Base-by-base conservation (phyloP, 306 rosid genomes). In the Castanospermum australe region DNA sequence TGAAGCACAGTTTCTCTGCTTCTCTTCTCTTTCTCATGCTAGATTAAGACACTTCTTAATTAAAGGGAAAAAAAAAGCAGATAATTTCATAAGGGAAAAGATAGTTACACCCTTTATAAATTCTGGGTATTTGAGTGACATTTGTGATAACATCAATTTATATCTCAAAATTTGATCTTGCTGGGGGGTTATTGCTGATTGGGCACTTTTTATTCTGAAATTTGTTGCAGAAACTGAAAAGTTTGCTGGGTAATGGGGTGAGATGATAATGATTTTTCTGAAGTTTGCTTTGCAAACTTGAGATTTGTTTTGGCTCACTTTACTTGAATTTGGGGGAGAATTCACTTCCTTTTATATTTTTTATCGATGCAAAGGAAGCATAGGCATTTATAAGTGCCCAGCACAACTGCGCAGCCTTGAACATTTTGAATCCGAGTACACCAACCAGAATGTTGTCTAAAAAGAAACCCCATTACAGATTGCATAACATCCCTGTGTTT, bases 371-470 rank as follows among this genome's bases (percentile, higher is more conserved):
- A 36, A 24, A 69, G 82, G 60, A 54, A 67, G 32, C 17, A 12
- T 78, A 5, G 10, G 59, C 48, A 42, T 78, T 55, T 20, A 22
- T 8, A 13, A 5, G 47, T 62, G 13, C 13, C 25, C 17, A 12
- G 9, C 25, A 25, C 8, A 60, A 12, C 25, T 17, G 20, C 56
- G 52, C n/a, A 6, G 68, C 76, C 71, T 75, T 86, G 85, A 85
- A 77, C 18, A 12, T 56, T 18, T 41, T 79, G 85, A 74, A 81
- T 67, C 67, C 61, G 6, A 71, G 24, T 78, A 64, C 84, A 83
- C 38, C 83, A 30, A 69, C 79, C 62, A 83, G 81, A 71, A 84
- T 85, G 80, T 85, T 90, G 78, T 62, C 79, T 6, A 32, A 47
- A 52, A 85, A 70, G 79, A 87, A 82, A 78, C 66, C 89, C 20